Evolutionary conservation across 164 flowering plant species (phyloP).

Genomic region (Kingdonia uniflora): DNA sequence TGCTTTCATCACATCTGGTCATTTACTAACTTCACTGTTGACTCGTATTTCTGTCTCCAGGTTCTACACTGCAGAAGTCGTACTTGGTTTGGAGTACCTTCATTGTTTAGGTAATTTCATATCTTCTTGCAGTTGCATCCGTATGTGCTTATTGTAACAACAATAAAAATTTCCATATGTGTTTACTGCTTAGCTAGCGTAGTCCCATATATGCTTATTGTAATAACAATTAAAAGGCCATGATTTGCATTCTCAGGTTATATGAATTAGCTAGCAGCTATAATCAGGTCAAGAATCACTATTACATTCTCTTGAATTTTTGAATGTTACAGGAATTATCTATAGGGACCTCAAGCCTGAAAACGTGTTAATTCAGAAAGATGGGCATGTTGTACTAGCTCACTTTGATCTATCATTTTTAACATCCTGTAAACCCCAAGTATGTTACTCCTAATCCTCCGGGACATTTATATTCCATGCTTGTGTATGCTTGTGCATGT

Average conservation of each 20-base stretch:
- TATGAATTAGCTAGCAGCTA: no score
- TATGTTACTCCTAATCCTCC: not conserved
- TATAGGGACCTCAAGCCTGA: not conserved
- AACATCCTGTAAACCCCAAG: not conserved
- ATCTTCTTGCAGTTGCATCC: no score
- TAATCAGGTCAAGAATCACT: not conserved
- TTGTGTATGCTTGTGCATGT: not conserved
- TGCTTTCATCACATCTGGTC: not conserved
- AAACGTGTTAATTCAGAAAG: not conserved
- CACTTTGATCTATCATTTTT: conserved; percentile 6
- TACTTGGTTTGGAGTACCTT: conserved; percentile 88
- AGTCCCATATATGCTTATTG: no score
- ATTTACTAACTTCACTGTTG: conserved; percentile 2
- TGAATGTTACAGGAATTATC: not conserved
- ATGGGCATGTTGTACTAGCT: not conserved
- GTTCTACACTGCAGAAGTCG: conserved; percentile 92
- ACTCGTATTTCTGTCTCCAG: conserved; percentile 25
- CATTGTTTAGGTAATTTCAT: conserved; percentile 76
- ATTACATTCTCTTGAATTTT: not conserved
- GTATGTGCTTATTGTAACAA: no score
- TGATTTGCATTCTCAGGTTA: no score
- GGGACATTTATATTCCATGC: not conserved
- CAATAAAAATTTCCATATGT: no score
- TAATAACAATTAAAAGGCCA: no score
- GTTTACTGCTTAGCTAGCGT: no score